Conservation (phyloP, 129 eudicot species). For the Centrapalus pauciflorus region DNA sequence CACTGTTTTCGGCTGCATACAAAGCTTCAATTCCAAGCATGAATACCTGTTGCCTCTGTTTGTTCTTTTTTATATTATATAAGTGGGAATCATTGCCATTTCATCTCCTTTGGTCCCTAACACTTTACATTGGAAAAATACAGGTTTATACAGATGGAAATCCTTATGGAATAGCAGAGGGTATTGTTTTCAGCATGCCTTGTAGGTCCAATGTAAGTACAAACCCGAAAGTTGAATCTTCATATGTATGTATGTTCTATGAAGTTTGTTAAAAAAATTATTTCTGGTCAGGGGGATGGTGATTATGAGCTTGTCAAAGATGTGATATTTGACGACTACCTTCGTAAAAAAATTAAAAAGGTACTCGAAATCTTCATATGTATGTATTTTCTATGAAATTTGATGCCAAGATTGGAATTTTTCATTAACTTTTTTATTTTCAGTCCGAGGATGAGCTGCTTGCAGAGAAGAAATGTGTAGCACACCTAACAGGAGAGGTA, state of each 20-base stretch:
- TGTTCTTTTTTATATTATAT: too few species aligned
- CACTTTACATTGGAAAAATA: constrained; percentile 1
- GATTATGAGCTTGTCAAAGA: constrained; percentile 95
- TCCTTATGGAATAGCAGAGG: constrained; percentile 96
- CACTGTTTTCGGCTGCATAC: not conserved
- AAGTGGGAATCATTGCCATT: too few species aligned
- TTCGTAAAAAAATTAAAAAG: constrained; percentile 65
- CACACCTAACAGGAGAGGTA: constrained; percentile 98
- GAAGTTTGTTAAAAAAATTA: not conserved
- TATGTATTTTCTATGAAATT: not conserved
- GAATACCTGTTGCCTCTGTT: too few species aligned
- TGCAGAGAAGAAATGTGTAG: constrained; percentile 91
- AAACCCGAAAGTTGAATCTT: not conserved
- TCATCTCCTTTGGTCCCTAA: not conserved
- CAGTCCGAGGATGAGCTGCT: constrained; percentile 89
- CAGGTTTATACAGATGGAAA: constrained; percentile 90
- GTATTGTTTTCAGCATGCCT: constrained; percentile 95
- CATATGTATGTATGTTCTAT: not conserved
- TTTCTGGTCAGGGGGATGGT: constrained; percentile 72
- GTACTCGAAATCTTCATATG: constrained; percentile 20
- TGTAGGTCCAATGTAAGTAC: constrained; percentile 78
- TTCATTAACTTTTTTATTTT: not conserved
- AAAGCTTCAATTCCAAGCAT: not conserved
- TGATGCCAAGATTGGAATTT: not conserved
- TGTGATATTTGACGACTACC: constrained; percentile 77